phyloP scores from a whole-genome alignment of 1,139 yeast species.

The Lodderomyces pseudojiufengensis region DNA sequence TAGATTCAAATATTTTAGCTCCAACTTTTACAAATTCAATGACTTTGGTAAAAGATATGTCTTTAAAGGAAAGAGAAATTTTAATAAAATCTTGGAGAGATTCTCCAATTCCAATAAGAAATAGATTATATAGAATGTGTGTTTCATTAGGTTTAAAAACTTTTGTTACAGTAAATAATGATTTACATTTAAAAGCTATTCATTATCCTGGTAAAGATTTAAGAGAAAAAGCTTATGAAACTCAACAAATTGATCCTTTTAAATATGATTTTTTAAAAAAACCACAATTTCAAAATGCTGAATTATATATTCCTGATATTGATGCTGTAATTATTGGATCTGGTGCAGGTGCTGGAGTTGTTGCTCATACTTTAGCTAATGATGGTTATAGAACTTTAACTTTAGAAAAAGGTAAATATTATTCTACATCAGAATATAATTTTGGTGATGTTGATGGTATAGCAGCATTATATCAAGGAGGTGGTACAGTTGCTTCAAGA shows the following conservation, averaged over 20 bases:
- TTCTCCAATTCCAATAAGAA: constrained; percentile 28
- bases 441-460: constrained; percentile 41
- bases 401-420: constrained; percentile 52
- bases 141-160: constrained; percentile 22
- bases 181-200: constrained; percentile 32
- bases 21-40: constrained; percentile 35
- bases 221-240: constrained; percentile 29
- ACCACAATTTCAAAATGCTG: constrained; percentile 29
- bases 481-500: constrained; percentile 32
- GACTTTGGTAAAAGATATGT: constrained; percentile 38
- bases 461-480: constrained; percentile 36
- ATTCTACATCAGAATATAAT: constrained; percentile 31
- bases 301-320: constrained; percentile 34
- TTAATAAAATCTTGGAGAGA: constrained; percentile 37
- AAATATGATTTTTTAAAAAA: constrained; percentile 31
- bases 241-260: constrained; percentile 23
- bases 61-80: constrained; percentile 24
- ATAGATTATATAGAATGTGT: constrained; percentile 29
- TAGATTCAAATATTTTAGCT: constrained; percentile 33
- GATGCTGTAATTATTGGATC: constrained; percentile 54
- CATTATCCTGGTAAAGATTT: constrained; percentile 34
- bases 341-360: constrained; percentile 59
- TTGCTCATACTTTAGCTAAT: constrained; percentile 46
- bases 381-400: constrained; percentile 47
- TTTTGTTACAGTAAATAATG: constrained; percentile 26